Percentiles rank a stretch among this genome's conserved stretches.
Conservation (phyloP, 768 basidiomycete genomes). For the Podaxis sp. region DNA sequence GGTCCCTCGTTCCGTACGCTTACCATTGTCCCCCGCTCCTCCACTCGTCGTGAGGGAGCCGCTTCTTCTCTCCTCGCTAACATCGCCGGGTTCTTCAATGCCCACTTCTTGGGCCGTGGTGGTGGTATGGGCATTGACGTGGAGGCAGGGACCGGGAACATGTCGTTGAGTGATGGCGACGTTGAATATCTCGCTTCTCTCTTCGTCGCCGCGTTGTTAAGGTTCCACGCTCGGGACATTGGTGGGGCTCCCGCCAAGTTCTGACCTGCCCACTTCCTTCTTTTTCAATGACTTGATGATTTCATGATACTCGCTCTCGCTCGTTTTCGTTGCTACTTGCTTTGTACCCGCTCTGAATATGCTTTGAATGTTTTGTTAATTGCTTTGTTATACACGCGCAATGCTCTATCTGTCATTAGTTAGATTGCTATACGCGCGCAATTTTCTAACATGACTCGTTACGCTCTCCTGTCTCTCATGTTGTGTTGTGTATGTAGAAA, state of each 20-base stretch:
- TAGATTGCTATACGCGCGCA: too few relatives aligned
- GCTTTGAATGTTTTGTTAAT: background rate
- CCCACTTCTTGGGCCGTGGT: background rate
- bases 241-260: background rate
- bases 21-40: background rate
- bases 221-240: background rate
- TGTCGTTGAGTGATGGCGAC: background rate
- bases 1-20: background rate
- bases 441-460: too few relatives aligned
- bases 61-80: background rate
- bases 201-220: background rate
- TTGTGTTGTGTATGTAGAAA: too few relatives aligned
- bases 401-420: background rate
- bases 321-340: background rate
- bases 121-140: background rate
- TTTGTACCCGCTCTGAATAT: background rate
- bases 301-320: background rate
- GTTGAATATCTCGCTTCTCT: constrained; percentile 5
- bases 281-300: background rate
- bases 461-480: too few relatives aligned
- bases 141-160: background rate
- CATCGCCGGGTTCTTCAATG: background rate
- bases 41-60: background rate
- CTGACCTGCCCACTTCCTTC: background rate
- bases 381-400: background rate